Percentiles rank a stretch among this genome's conserved stretches.
phyloP scores from a whole-genome alignment of 179 eudicot species.

The Pouteria campechiana region DNA sequence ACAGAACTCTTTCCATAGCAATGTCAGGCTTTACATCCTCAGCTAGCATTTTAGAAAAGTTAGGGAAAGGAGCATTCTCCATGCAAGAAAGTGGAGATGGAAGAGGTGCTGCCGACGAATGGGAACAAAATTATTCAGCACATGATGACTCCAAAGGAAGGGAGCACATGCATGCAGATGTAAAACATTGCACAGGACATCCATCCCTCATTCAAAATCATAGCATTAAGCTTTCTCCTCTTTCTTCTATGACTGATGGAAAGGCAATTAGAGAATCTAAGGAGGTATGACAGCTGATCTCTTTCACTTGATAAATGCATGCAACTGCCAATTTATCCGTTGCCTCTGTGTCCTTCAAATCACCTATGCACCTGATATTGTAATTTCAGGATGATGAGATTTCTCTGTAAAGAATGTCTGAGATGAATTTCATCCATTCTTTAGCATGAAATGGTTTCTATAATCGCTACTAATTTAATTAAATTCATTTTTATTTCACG shows the following conservation, averaged over 20 bases:
- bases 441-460: too few species aligned
- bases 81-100: constrained; percentile 26
- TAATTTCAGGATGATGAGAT: neutral
- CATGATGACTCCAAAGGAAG: constrained; percentile 7
- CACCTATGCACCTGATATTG: neutral
- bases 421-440: too few species aligned
- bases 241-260: constrained; percentile 43
- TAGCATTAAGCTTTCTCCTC: constrained; percentile 48
- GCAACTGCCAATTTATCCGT: neutral
- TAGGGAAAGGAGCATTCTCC: constrained; percentile 23
- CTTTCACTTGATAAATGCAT: neutral
- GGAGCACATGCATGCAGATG: constrained; percentile 18
- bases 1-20: constrained; percentile 5
- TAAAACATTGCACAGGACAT: constrained; percentile 13
- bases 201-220: constrained; percentile 23
- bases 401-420: neutral
- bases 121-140: too few species aligned
- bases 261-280: too few species aligned
- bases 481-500: too few species aligned
- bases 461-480: too few species aligned
- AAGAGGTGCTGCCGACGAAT: constrained; percentile 8
- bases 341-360: too few species aligned
- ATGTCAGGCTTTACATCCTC: constrained; percentile 9
- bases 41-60: constrained; percentile 7
- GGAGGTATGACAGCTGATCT: constrained; percentile 15